Evolutionary conservation across 352 stramenopile species (phyloP).

Genomic region (Pythium insidiosum): DNA sequence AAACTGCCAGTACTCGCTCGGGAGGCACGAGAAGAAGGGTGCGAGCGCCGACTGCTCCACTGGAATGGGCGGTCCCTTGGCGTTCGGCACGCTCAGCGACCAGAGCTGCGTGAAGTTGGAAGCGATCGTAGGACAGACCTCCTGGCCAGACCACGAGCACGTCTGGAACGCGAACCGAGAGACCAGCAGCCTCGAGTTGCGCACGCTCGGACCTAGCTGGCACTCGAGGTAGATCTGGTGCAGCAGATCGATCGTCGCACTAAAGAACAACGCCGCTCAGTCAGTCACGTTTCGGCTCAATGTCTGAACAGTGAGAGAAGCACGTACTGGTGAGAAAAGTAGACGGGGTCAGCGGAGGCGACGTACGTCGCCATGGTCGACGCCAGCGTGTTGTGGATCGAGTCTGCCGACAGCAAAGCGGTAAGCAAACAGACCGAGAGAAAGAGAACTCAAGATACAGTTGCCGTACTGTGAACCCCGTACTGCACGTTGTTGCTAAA

Average conservation of each 20-base stretch:
- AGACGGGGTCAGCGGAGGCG: conserved; percentile 55
- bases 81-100: conserved; percentile 12
- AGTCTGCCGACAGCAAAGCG: no score
- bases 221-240: conserved; percentile 63
- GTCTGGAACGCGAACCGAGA: conserved; percentile 39
- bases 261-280: conserved; percentile 5
- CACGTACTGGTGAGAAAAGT: conserved; percentile 73
- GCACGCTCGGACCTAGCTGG: conserved; percentile 45
- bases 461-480: conserved; percentile 42
- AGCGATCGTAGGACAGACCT: conserved; percentile 21
- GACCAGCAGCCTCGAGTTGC: conserved; percentile 38
- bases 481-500: conserved; percentile 59
- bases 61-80: conserved; percentile 5
- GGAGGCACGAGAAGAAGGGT: conserved; percentile 41
- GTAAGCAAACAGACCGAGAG: no score
- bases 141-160: conserved; percentile 14
- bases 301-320: neutral
- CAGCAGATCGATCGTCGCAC: conserved; percentile 47
- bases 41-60: conserved; percentile 34
- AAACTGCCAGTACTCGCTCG: conserved; percentile 56
- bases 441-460: no score
- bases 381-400: conserved; percentile 43
- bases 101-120: conserved; percentile 48
- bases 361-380: conserved; percentile 34
- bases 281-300: conserved; percentile 1